Evolutionary conservation across 2,329 filamentous ascomycete species (phyloP).

Genomic region (Aspergillus melleus): DNA sequence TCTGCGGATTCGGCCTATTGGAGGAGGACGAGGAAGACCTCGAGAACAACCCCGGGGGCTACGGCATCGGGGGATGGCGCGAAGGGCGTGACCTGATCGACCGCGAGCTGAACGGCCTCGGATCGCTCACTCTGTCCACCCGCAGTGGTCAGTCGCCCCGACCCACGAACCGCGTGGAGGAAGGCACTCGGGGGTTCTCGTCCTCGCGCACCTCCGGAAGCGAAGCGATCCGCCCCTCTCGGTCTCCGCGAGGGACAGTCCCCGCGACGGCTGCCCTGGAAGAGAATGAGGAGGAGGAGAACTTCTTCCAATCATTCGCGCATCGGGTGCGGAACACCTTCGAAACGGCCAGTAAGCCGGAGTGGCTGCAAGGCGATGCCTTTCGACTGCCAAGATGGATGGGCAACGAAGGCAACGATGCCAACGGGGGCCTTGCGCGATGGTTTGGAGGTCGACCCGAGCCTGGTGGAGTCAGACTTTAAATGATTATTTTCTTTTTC

Average conservation of each 20-base stretch:
- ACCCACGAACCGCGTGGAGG: conserved; percentile 26
- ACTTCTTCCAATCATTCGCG: conserved; percentile 79
- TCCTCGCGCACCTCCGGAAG: conserved; percentile 34
- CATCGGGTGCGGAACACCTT: conserved; percentile 90
- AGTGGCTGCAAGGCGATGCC: conserved; percentile 75
- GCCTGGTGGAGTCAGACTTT: conserved; percentile 43
- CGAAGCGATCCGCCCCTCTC: conserved; percentile 29
- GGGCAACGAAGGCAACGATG: conserved; percentile 55
- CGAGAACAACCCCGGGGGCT: conserved; percentile 60
- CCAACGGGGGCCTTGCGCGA: conserved; percentile 34
- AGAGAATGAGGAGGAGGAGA: conserved; percentile 69
- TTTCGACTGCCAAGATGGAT: conserved; percentile 83
- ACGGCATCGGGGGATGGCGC: conserved; percentile 81
- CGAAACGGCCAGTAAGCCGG: conserved; percentile 76
- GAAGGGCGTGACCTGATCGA: conserved; percentile 91
- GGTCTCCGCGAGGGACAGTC: conserved; percentile 32
- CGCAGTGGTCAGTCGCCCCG: conserved; percentile 30
- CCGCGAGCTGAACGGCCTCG: conserved; percentile 70
- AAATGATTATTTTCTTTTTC: conserved; percentile 14
- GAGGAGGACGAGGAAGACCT: conserved; percentile 72
- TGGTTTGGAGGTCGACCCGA: conserved; percentile 43
- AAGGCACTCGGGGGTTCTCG: conserved; percentile 29
- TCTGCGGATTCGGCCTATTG: conserved; percentile 76
- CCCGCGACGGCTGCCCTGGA: conserved; percentile 46
- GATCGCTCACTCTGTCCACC: conserved; percentile 45